Conservation (phyloP, 371 early-diverging fungal species). For the Mucor plumbeus region DNA sequence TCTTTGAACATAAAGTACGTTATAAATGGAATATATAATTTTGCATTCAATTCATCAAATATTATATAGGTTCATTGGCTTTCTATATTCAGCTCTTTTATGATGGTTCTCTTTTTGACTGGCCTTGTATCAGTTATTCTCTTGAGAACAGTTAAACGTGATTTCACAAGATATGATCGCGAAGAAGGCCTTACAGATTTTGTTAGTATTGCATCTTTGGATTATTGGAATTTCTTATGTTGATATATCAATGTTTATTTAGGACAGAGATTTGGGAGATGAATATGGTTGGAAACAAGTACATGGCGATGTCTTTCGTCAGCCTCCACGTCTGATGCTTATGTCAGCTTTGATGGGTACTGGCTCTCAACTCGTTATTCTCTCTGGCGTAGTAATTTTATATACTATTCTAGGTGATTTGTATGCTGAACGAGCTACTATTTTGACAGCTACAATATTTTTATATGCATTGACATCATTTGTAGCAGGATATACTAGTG, state of each 20-base stretch:
- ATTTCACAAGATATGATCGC: slow-evolving; percentile 82
- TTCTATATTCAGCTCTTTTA: slow-evolving; percentile 83
- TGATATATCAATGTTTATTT: neutral
- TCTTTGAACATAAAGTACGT: slow-evolving; percentile 80
- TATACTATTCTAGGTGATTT: slow-evolving; percentile 77
- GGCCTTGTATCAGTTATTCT: slow-evolving; percentile 79
- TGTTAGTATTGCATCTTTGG: slow-evolving; percentile 41
- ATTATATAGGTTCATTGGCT: slow-evolving; percentile 83
- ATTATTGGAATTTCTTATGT: neutral
- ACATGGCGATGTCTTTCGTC: slow-evolving; percentile 88
- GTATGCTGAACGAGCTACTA: slow-evolving; percentile 79
- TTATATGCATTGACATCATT: slow-evolving; percentile 79
- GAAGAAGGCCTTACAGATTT: slow-evolving; percentile 77
- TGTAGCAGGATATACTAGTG: slow-evolving; percentile 74
- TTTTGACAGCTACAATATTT: slow-evolving; percentile 82
- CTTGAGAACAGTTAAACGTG: slow-evolving; percentile 75
- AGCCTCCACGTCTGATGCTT: slow-evolving; percentile 71
- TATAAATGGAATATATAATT: neutral
- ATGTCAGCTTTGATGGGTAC: slow-evolving; percentile 77
- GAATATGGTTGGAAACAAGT: slow-evolving; percentile 94
- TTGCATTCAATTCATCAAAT: neutral
- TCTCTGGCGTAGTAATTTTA: slow-evolving; percentile 70
- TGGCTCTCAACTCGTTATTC: slow-evolving; percentile 71
- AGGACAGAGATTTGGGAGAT: slow-evolving; percentile 84
- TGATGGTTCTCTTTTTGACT: slow-evolving; percentile 82